Percentiles rank a stretch among this genome's conserved stretches.
These are phyloP conservation scores for Pseudogymnoascus sp. DNA, from an alignment of 2,329 filamentous ascomycete genomes.

Conservation along the genomic window DNA sequence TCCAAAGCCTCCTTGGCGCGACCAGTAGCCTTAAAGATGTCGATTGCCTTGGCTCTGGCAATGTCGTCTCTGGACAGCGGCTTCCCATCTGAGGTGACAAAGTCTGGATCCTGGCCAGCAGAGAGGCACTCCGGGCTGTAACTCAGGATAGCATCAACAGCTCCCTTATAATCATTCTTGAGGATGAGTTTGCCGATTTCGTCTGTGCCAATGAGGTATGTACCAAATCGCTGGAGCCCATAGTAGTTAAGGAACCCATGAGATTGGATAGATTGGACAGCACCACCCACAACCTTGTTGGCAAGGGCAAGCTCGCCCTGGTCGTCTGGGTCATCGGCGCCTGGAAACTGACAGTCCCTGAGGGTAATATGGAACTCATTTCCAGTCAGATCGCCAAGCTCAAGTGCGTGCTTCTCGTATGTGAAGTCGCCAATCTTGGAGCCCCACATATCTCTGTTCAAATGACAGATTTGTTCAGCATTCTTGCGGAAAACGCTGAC, in stretches of 20 bases:
- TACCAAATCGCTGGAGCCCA: conserved; percentile 93
- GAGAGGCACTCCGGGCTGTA: conserved; percentile 61
- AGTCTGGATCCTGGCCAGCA: conserved; percentile 43
- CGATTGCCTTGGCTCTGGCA: conserved; percentile 70
- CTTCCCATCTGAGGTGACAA: conserved; percentile 33
- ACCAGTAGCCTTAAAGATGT: conserved; percentile 60
- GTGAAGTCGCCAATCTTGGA: conserved; percentile 73
- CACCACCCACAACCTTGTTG: conserved; percentile 45
- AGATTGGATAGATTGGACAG: conserved; percentile 60
- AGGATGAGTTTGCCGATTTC: conserved; percentile 79
- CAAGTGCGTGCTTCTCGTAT: conserved; percentile 64
- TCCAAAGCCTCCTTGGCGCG: conserved; percentile 55
- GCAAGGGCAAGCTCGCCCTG: conserved; percentile 40
- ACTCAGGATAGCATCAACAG: conserved; percentile 68
- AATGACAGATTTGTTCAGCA: conserved; percentile 55
- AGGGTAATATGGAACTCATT: conserved; percentile 93
- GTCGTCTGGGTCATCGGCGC: conserved; percentile 39
- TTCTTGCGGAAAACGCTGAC: conserved; percentile 54
- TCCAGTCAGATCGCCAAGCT: conserved; percentile 75
- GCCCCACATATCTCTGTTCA: conserved; percentile 56
- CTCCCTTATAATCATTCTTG: conserved; percentile 71
- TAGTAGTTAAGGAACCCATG: conserved; percentile 97
- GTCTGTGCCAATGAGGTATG: conserved; percentile 79
- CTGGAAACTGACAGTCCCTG: conserved; percentile 67
- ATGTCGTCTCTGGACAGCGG: conserved; percentile 68